Evolutionary conservation across 768 basidiomycete species (phyloP).

Genomic region (Lactifluus piperatus): DNA sequence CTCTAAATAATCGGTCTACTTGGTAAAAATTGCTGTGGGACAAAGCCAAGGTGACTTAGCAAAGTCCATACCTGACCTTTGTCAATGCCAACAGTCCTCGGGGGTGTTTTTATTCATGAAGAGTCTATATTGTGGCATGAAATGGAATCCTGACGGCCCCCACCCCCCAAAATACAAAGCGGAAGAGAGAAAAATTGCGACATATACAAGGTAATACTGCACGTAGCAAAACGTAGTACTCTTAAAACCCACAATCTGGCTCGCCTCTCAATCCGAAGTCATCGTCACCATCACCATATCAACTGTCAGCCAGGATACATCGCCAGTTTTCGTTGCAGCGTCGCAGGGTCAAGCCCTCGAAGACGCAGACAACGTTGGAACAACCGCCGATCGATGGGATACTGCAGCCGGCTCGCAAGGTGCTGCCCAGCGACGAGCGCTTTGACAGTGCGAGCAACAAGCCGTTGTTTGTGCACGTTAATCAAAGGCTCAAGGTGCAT

Average conservation of each 20-base stretch:
- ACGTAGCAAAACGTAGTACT: neutral
- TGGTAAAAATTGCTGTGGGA: too few relatives aligned
- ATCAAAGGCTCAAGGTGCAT: conserved; percentile 81
- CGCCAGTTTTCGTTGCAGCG: conserved; percentile 40
- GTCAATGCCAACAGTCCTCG: too few relatives aligned
- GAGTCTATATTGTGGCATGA: conserved; percentile 6
- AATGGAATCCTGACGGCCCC: neutral
- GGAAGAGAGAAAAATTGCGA: conserved; percentile 1
- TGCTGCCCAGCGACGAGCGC: conserved; percentile 76
- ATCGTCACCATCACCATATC: neutral
- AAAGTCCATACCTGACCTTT: too few relatives aligned
- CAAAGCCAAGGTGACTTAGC: too few relatives aligned
- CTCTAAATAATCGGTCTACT: too few relatives aligned
- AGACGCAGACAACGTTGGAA: conserved; percentile 69
- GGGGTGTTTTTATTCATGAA: neutral
- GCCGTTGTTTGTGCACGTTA: conserved; percentile 82
- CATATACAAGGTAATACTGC: neutral
- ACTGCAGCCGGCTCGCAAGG: conserved; percentile 63
- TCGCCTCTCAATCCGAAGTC: neutral
- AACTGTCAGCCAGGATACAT: conserved; percentile 27
- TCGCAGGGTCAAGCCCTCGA: conserved; percentile 51
- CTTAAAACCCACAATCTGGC: neutral
- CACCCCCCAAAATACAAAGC: conserved; percentile 3
- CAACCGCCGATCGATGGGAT: conserved; percentile 62
- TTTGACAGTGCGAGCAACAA: conserved; percentile 75